phyloP scores from a whole-genome alignment of 495 filamentous ascomycete species.

The Hypomontagnella submonticulosa region DNA sequence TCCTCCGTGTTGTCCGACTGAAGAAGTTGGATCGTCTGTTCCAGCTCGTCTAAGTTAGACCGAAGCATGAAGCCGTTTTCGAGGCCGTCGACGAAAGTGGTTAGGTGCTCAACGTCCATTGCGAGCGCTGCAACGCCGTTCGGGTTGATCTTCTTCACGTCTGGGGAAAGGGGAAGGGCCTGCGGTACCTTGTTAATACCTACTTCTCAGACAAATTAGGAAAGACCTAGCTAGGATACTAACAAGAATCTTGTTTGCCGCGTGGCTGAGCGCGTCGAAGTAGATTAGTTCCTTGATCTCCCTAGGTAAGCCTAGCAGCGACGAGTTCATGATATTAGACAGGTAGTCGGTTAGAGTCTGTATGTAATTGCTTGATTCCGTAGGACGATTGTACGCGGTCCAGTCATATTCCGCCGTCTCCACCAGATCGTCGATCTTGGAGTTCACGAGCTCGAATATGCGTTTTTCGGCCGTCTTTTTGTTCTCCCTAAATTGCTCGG shows the following conservation, averaged over 20 bases:
- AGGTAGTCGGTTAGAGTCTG: constrained; percentile 90
- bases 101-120: constrained; percentile 83
- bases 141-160: constrained; percentile 85
- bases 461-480: constrained; percentile 97
- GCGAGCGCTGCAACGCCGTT: constrained; percentile 83
- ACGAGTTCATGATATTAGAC: constrained; percentile 96
- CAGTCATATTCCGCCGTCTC: constrained; percentile 98
- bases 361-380: constrained; percentile 90
- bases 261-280: constrained; percentile 93
- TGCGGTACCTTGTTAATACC: constrained; percentile 42
- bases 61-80: constrained; percentile 79
- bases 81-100: constrained; percentile 84
- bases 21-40: constrained; percentile 89
- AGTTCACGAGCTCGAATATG: constrained; percentile 98
- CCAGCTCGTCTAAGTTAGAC: constrained; percentile 89
- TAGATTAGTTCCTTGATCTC: constrained; percentile 98
- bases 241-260: constrained; percentile 86
- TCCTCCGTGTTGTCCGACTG: constrained; percentile 89
- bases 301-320: constrained; percentile 86
- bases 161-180: constrained; percentile 82
- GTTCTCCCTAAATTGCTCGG: constrained; percentile 83
- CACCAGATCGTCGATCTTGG: constrained; percentile 97
- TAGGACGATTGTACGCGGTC: constrained; percentile 72
- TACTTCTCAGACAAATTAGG: neutral
- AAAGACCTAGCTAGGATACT: constrained; percentile 36